These are phyloP conservation scores for Penicillium taxi DNA, from an alignment of 495 filamentous ascomycete genomes.

Conservation along the genomic window DNA sequence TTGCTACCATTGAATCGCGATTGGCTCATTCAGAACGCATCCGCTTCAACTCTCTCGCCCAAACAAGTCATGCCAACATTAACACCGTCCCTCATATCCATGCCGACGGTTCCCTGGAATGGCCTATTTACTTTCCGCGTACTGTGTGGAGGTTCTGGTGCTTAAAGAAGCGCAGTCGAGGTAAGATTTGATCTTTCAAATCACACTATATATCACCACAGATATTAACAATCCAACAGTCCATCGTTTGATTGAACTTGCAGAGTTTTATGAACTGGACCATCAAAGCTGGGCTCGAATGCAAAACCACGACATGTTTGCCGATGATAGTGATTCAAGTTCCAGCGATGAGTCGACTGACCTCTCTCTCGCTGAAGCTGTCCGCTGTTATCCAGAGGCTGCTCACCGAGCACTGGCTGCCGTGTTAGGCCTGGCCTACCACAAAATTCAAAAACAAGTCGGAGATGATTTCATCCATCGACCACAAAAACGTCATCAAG, in stretches of 20 bases:
- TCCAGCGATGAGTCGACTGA: slow-evolving; percentile 27
- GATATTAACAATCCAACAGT: slow-evolving; percentile 21
- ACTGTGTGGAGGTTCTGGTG: slow-evolving; percentile 41
- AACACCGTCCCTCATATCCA: slow-evolving; percentile 30
- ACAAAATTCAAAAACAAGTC: slow-evolving; percentile 38
- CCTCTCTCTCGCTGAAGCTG: slow-evolving; percentile 29
- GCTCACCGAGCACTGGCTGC: slow-evolving; percentile 37
- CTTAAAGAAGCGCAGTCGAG: slow-evolving; percentile 35
- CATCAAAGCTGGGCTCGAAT: slow-evolving; percentile 35
- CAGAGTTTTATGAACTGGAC: slow-evolving; percentile 36
- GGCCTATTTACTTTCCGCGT: slow-evolving; percentile 33
- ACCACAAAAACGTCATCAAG: slow-evolving; percentile 32
- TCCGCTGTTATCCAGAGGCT: slow-evolving; percentile 30
- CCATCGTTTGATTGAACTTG: slow-evolving; percentile 33
- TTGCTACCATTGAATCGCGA: slow-evolving; percentile 11
- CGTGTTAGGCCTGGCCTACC: slow-evolving; percentile 34
- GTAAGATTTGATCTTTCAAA: too few species aligned
- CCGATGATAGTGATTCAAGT: slow-evolving; percentile 32
- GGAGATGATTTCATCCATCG: slow-evolving; percentile 27
- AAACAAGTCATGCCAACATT: slow-evolving; percentile 31
- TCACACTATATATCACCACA: neutral
- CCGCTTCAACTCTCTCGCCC: slow-evolving; percentile 36
- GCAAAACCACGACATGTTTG: slow-evolving; percentile 24
- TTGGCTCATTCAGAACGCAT: slow-evolving; percentile 27
- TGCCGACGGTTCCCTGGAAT: slow-evolving; percentile 29